Conservation (phyloP, 257 asterid genomes). For the Gynochthodes officinalis region DNA sequence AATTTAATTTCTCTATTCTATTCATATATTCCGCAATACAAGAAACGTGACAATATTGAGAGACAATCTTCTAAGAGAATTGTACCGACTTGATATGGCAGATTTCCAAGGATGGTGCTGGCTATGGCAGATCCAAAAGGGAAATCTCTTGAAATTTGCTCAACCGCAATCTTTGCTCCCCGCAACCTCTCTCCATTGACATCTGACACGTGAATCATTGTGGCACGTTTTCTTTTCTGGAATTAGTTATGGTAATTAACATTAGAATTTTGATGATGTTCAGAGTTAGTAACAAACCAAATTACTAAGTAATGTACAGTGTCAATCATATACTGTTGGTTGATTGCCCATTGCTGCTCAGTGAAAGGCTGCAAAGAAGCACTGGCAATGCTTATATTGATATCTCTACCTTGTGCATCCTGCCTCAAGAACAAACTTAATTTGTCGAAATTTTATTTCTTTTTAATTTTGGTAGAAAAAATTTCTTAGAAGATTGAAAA, state of each 20-base stretch:
- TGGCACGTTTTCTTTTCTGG: slow-evolving; percentile 54
- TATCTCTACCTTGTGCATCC: slow-evolving; percentile 25
- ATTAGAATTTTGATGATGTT: not conserved
- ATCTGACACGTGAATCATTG: slow-evolving; percentile 44
- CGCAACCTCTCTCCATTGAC: slow-evolving; percentile 33
- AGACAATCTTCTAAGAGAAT: too few species aligned
- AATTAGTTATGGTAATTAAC: not conserved
- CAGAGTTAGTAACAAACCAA: too few species aligned
- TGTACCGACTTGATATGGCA: slow-evolving; percentile 41
- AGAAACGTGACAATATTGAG: not conserved
- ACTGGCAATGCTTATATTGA: slow-evolving; percentile 34
- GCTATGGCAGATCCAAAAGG: slow-evolving; percentile 58
- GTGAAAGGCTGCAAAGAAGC: slow-evolving; percentile 55
- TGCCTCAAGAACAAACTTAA: slow-evolving; percentile 19
- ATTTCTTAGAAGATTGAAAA: too few species aligned
- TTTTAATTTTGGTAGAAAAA: too few species aligned
- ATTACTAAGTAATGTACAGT: slow-evolving; percentile 25
- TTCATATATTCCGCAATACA: too few species aligned
- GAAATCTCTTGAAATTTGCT: slow-evolving; percentile 56
- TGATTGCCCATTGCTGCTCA: slow-evolving; percentile 39
- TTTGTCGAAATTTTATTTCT: too few species aligned
- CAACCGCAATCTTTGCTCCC: slow-evolving; percentile 38
- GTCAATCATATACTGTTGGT: slow-evolving; percentile 34
- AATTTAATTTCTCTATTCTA: too few species aligned
- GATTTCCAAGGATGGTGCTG: slow-evolving; percentile 38